Conservation (phyloP, 371 early-diverging fungal genomes). For the Parasitella parasitica region DNA sequence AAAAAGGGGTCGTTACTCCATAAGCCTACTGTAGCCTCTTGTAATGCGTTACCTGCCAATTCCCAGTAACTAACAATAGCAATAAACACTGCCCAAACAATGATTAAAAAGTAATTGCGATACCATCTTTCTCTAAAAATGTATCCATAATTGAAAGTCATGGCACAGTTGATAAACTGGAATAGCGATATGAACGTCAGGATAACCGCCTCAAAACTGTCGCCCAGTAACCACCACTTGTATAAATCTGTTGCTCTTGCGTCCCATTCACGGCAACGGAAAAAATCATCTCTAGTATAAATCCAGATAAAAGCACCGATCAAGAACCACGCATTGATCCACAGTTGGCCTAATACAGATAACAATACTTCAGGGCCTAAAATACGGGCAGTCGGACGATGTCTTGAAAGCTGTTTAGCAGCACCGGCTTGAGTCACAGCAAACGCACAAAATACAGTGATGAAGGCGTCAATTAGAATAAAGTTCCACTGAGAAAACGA, state of each 20-base stretch:
- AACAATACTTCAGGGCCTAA: constrained; percentile 69
- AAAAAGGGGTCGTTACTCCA: not conserved
- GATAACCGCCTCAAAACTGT: constrained; percentile 70
- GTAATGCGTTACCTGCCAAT: constrained; percentile 46
- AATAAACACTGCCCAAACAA: constrained; percentile 55
- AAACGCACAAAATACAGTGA: constrained; percentile 63
- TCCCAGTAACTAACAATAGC: constrained; percentile 59
- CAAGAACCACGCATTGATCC: constrained; percentile 66
- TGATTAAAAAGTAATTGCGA: constrained; percentile 59
- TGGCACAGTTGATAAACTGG: constrained; percentile 63
- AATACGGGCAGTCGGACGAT: constrained; percentile 73
- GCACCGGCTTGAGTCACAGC: constrained; percentile 67
- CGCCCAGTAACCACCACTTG: constrained; percentile 80
- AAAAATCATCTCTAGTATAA: constrained; percentile 64
- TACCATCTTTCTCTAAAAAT: constrained; percentile 60
- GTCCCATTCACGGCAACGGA: constrained; percentile 73
- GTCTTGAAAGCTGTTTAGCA: constrained; percentile 47
- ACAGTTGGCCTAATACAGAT: constrained; percentile 62
- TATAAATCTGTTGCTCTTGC: constrained; percentile 55
- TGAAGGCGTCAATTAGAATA: constrained; percentile 73
- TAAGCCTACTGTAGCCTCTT: no score
- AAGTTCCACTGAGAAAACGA: constrained; percentile 63
- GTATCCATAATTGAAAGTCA: constrained; percentile 68
- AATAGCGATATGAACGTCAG: constrained; percentile 58
- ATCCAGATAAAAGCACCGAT: constrained; percentile 48